Conservation (phyloP, 2,329 filamentous ascomycete genomes). For the Talaromyces verruculosus region DNA sequence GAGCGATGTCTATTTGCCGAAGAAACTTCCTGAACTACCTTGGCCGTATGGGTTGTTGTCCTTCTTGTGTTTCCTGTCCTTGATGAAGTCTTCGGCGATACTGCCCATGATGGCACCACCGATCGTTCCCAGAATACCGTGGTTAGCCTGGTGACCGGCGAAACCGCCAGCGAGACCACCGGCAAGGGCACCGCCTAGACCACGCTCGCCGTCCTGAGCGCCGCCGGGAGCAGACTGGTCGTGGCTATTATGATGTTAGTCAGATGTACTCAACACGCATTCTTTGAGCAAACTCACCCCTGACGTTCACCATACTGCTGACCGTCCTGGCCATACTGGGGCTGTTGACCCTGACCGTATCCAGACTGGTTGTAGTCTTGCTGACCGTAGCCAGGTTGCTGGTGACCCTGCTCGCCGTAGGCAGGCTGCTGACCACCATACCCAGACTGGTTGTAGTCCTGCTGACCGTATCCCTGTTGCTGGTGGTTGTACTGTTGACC, state of each 20-base stretch:
- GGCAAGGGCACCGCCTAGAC: slow-evolving; percentile 48
- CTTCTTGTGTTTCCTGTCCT: slow-evolving; percentile 40
- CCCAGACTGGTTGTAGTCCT: slow-evolving; percentile 19
- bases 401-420: slow-evolving; percentile 13
- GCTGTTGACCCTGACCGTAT: slow-evolving; percentile 25
- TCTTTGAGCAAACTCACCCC: slow-evolving; percentile 4
- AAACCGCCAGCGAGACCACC: slow-evolving; percentile 49
- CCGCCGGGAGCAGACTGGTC: slow-evolving; percentile 37
- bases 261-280: neutral
- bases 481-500: slow-evolving; percentile 26
- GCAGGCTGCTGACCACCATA: slow-evolving; percentile 21
- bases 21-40: slow-evolving; percentile 27
- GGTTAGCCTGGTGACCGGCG: slow-evolving; percentile 49
- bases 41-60: slow-evolving; percentile 25
- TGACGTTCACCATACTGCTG: slow-evolving; percentile 21
- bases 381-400: slow-evolving; percentile 14
- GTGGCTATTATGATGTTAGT: slow-evolving; percentile 8
- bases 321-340: slow-evolving; percentile 25
- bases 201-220: slow-evolving; percentile 48
- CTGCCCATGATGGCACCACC: slow-evolving; percentile 50
- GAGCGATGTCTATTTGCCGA: slow-evolving; percentile 30
- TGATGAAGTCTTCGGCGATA: slow-evolving; percentile 48
- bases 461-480: slow-evolving; percentile 26
- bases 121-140: slow-evolving; percentile 50
- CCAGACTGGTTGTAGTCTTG: slow-evolving; percentile 17